Conservation (phyloP, 768 basidiomycete genomes). For the Collybiopsis confluens region DNA sequence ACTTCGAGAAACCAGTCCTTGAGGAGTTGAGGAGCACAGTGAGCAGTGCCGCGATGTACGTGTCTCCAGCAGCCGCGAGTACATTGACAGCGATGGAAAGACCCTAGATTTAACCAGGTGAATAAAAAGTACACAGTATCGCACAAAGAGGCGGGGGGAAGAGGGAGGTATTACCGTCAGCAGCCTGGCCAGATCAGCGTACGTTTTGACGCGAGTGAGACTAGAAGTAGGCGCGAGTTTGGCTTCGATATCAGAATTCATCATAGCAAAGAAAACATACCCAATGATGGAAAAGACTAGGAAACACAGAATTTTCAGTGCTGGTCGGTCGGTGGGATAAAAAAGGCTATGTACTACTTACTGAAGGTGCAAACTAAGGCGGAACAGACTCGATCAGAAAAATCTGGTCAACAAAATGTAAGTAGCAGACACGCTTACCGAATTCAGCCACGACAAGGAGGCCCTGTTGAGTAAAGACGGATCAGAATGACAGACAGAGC, state of each 20-base stretch:
- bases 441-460: conserved; percentile 38
- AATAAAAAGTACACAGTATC: neutral
- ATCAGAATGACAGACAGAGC: neutral
- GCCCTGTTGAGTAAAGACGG: conserved; percentile 14
- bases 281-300: conserved; percentile 7
- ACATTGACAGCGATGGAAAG: conserved; percentile 43
- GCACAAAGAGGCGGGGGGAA: too few relatives aligned
- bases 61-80: conserved; percentile 40
- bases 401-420: too few relatives aligned
- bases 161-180: conserved; percentile 28
- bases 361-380: conserved; percentile 22
- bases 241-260: too few relatives aligned
- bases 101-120: too few relatives aligned
- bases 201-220: conserved; percentile 27
- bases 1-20: conserved; percentile 45
- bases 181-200: conserved; percentile 21
- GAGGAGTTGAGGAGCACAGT: conserved; percentile 37
- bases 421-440: conserved; percentile 20
- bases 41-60: conserved; percentile 40
- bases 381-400: neutral
- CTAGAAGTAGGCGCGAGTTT: conserved; percentile 13
- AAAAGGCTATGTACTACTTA: neutral
- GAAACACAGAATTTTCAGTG: too few relatives aligned
- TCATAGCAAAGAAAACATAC: neutral
- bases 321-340: neutral